Evolutionary conservation across 305 asterid genomes (phyloP).

Genomic region (Nicotiana rustica): DNA sequence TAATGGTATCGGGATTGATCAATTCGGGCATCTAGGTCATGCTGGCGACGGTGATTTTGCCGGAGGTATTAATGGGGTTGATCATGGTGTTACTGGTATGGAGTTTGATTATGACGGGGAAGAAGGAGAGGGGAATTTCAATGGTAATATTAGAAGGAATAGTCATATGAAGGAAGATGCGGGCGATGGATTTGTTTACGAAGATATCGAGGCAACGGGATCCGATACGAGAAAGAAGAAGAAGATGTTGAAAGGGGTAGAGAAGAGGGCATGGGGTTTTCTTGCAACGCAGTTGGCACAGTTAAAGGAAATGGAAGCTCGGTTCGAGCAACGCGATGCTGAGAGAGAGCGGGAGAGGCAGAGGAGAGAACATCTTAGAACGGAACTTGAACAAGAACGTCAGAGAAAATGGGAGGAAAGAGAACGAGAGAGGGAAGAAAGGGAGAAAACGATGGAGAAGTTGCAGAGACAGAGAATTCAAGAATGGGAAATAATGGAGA

Average conservation of each 20-base stretch:
- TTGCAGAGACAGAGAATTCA: conserved; percentile 67
- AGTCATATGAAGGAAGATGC: conserved; percentile 61
- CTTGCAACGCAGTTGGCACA: conserved; percentile 66
- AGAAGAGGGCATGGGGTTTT: conserved; percentile 75
- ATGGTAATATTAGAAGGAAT: conserved; percentile 55
- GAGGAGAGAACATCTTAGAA: conserved; percentile 61
- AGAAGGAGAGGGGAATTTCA: conserved; percentile 69
- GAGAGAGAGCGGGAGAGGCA: conserved; percentile 77
- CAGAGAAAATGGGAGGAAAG: conserved; percentile 70
- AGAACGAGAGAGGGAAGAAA: conserved; percentile 63
- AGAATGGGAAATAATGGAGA: conserved; percentile 84
- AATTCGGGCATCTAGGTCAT: conserved; percentile 72
- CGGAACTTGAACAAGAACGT: conserved; percentile 68
- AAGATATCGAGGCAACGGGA: conserved; percentile 63
- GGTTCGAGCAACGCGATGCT: conserved; percentile 72
- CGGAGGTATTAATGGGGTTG: conserved; percentile 77
- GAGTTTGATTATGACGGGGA: conserved; percentile 86
- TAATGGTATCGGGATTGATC: conserved; percentile 64
- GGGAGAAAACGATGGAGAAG: conserved; percentile 59
- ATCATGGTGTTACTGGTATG: conserved; percentile 78
- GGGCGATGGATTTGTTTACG: conserved; percentile 62
- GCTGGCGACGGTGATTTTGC: conserved; percentile 72
- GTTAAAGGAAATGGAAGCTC: conserved; percentile 77
- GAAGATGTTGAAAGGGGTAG: conserved; percentile 66
- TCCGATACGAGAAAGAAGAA: conserved; percentile 73